A percentile compares a stretch with the other conserved stretches of the same genome.
Conservation (phyloP, 352 stramenopile species). For the Phytophthora sp. region DNA sequence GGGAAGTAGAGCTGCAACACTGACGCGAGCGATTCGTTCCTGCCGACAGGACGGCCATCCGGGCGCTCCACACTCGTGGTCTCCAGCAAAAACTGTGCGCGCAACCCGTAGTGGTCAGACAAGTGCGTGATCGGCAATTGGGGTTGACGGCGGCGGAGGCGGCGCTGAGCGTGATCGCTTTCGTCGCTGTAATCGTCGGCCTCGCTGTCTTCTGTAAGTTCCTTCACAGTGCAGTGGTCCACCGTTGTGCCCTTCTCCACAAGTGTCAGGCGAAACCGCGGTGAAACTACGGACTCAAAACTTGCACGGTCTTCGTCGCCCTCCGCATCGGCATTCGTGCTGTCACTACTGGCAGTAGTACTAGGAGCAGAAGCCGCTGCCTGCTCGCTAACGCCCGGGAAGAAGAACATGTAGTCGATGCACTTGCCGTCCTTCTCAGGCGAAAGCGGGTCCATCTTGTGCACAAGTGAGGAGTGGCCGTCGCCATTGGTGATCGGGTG, state of each 20-base stretch:
- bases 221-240: constrained; percentile 59
- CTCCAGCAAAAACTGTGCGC: constrained; percentile 59
- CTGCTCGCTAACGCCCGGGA: constrained; percentile 42
- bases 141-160: constrained; percentile 10
- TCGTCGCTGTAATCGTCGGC: constrained; percentile 16
- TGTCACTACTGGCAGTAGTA: constrained; percentile 11
- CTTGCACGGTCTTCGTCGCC: constrained; percentile 30
- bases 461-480: constrained; percentile 68
- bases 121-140: constrained; percentile 75
- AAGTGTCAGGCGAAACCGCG: constrained; percentile 48
- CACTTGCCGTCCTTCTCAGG: constrained; percentile 77
- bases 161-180: constrained; percentile 8
- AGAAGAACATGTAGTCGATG: constrained; percentile 89
- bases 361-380: constrained; percentile 1
- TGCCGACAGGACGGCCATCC: constrained; percentile 38
- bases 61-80: constrained; percentile 45
- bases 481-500: constrained; percentile 86
- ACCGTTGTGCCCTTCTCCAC: constrained; percentile 53
- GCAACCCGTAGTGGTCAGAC: constrained; percentile 81
- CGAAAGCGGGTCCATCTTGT: constrained; percentile 48
- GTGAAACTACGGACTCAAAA: constrained; percentile 8
- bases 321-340: constrained; percentile 6
- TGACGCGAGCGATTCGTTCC: constrained; percentile 49
- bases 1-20: constrained; percentile 75
- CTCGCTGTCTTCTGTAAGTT: constrained; percentile 34